These are phyloP conservation scores for Quercus ilex DNA, from an alignment of 306 rosid genomes.

Conservation along the genomic window DNA sequence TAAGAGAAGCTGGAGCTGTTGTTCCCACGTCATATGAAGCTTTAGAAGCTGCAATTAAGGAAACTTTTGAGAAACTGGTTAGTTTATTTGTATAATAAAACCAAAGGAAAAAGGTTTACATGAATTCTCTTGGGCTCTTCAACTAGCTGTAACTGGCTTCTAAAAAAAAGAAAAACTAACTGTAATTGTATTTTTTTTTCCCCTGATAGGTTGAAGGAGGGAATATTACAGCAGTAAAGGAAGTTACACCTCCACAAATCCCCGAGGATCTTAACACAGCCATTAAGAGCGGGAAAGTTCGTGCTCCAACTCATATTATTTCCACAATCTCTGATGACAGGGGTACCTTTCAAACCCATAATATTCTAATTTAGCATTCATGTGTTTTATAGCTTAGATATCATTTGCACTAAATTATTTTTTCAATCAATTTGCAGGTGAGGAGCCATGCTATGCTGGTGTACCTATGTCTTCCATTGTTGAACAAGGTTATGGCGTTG, in stretches of 20 bases:
- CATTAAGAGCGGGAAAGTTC: constrained; percentile 95
- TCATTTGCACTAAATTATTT: constrained; percentile 22
- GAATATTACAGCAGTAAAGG: constrained; percentile 73
- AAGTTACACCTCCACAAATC: constrained; percentile 86
- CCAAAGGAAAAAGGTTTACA: constrained; percentile 1
- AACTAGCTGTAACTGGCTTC: background rate
- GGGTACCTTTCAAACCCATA: constrained; percentile 44
- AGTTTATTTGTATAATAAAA: constrained; percentile 30
- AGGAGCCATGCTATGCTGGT: constrained; percentile 99
- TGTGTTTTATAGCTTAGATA: constrained; percentile 1
- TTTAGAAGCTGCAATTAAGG: constrained; percentile 72
- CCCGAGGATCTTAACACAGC: constrained; percentile 91
- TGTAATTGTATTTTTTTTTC: constrained; percentile 1
- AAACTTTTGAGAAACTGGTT: constrained; percentile 85
- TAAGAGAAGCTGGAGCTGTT: constrained; percentile 88
- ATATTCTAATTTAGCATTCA: constrained; percentile 1
- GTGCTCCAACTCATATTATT: constrained; percentile 95
- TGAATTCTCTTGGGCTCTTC: constrained; percentile 8
- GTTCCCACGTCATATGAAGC: constrained; percentile 97
- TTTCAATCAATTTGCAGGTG: constrained; percentile 58
- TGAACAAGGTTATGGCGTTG: constrained; percentile 89
- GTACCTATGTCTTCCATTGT: constrained; percentile 97
- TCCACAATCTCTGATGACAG: constrained; percentile 99
- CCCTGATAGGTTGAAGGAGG: constrained; percentile 61
- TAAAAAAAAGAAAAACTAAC: too few species aligned